Percentiles rank a stretch among this genome's conserved stretches.
These are phyloP conservation scores for Trichoderma polysporum DNA, from an alignment of 2,329 filamentous ascomycete genomes.

Conservation along the genomic window DNA sequence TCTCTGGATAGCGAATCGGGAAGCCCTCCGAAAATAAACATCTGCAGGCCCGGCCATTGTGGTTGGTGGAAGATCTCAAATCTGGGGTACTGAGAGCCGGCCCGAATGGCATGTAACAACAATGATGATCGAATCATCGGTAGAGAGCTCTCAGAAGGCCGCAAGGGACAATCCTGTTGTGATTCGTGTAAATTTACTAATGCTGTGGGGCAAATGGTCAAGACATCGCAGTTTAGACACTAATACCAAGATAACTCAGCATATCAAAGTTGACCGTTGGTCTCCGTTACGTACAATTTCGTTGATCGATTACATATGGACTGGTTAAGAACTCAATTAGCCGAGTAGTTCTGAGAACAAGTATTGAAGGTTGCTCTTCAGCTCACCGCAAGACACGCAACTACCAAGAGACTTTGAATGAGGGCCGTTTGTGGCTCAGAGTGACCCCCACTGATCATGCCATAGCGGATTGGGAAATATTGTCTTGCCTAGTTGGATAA, in stretches of 20 bases:
- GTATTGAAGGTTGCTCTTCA: not conserved
- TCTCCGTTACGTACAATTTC: not conserved
- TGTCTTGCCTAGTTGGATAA: not conserved
- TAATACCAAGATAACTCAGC: not conserved
- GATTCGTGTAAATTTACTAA: constrained; percentile 1
- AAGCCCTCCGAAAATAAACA: not conserved
- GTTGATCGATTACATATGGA: not conserved
- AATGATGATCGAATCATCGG: not conserved
- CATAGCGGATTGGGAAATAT: not conserved
- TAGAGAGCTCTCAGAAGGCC: not conserved
- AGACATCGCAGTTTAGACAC: not conserved
- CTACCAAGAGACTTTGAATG: not conserved
- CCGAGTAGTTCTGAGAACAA: not conserved
- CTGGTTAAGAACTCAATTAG: not conserved
- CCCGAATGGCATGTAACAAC: constrained; percentile 11
- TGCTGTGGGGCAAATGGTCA: not conserved
- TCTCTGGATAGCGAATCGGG: constrained; percentile 10
- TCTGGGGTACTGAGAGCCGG: constrained; percentile 17
- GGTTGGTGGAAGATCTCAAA: constrained; percentile 21
- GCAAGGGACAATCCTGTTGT: not conserved
- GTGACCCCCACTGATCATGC: not conserved
- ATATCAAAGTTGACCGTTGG: not conserved
- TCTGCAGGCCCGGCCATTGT: not conserved
- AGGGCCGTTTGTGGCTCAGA: not conserved
- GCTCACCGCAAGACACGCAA: not conserved